Base-by-base conservation (phyloP, 306 rosid genomes). In the Cicer arietinum region DNA sequence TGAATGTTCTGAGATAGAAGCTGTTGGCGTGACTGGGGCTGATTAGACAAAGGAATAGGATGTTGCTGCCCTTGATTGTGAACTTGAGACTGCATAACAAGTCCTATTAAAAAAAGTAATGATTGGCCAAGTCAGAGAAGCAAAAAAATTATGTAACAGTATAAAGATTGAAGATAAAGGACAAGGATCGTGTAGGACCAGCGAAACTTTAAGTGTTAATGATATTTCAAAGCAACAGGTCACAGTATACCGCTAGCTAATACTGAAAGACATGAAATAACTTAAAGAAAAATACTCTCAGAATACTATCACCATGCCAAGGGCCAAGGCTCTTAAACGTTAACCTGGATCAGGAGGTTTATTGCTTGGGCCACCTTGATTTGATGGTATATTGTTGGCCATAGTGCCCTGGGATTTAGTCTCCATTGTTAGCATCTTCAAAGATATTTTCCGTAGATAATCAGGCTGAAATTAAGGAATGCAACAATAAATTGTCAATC, bases 21-120 rank as follows among this genome's bases (percentile, higher is more conserved):
- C 79, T 84, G 98, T 48, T 92, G 99, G 44, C 91, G 98, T n/a
- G 84, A 30, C 74, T 86, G 97, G 16, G 96, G 22, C 78, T 86
- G 97, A 79, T 84, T 89, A 35, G 88, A 37, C 83, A 87, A 25
- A 48, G 91, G 71, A 48, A 87, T 83, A 75, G 92, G 57, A 72
- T 87, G 82, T 53, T 90, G 82, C 64, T 84, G 95, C 79, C 92
- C 97, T 65, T 80, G 92, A 82, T 87, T 94, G 78, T 77, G 88
- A 77, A 77, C 87, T 84, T 84, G 95, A 47, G 90, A 6, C 77
- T 63, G 92, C 86, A 86, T 84, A 51, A 76, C 80, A 50, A 89
- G 83, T 63, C 92, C 98, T 88, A 85, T 80, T 53, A 63, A 64
- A 67, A 75, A 71, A 69, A 60, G 67, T 47, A 59, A 14, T 64